Base-by-base conservation (phyloP, 306 rosid species). In the Vigna hirtella region DNA sequence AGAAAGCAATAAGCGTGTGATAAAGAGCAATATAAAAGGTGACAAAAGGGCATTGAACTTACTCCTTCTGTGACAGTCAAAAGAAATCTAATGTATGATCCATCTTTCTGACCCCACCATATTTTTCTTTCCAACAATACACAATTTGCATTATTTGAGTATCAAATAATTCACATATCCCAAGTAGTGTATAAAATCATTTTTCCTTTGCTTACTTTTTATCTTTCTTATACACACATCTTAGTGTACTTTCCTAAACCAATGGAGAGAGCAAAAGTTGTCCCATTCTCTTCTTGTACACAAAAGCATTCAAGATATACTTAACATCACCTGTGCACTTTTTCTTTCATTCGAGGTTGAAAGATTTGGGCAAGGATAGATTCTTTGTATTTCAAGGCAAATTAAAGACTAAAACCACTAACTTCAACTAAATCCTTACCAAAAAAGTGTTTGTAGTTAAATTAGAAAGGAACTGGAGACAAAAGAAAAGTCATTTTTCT, bases 11-110 rank as follows among this genome's bases (percentile, higher is more conserved):
- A 53, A 49, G 13, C 22, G 34, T 50, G 83, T 59, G 64, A 56
- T 77, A 70, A 80, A 77, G 80, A 72, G 38, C 34, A 77, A 30
- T 7, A 59, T 4, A 11, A 59, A 59, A 38, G 65, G 53, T 61
- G 71, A 81, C 78, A 55, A 55, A 72, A 85, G 59, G 83, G 58
- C 62, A 59, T 67, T 73, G 76, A 81, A 77, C 63, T 85, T 38
- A 66, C 79, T 68, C 72, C 5, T 17, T 52, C 3, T 70, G 32
- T 71, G 75, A 51, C 34, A 47, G 83, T 78, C 78, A 78, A 81
- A 81, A 82, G 82, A 32, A 17, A 42, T 48, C 36, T 40, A 14
- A 24, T 59, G 43, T 20, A 61, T 30, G 20, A 76, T 74, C 77
- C 47, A 61, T 28, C 82, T 38, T 77, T 71, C 28, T 77, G 64